Base-by-base conservation (phyloP, 2,329 filamentous ascomycete species). In the Microdochium nivale region DNA sequence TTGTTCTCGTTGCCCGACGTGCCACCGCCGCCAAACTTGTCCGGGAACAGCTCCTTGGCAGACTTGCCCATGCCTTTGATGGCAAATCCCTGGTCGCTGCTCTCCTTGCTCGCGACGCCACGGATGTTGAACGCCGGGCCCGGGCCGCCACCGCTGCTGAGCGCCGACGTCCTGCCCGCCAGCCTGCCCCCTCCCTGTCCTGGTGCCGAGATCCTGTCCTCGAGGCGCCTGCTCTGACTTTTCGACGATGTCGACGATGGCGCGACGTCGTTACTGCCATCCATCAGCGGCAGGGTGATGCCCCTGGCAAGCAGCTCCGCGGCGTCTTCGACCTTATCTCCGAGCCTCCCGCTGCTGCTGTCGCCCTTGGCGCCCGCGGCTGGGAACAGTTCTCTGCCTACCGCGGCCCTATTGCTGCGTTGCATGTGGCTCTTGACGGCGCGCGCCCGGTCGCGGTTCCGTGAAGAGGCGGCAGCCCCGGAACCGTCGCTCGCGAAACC, bases 41-140 rank as follows among this genome's bases (percentile, higher is more conserved):
- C 75, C 0, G 86, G 86, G 59, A 90, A 90, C 21, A 90, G 66
- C 65, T 90, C 87, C 57, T 80, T 84, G 2, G 75, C 78, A 7
- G 61, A 73, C 59, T 68, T 72, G 5, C 67, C 67, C 2, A 74
- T 72, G 2, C 86, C 87, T 62, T 87, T 89, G 64, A 90, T 89
- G 11, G 76, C 72, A 55, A 88, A 78, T 1, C 78, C 81, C 24
- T 70, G 70, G 27, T 73, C 70, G 14, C 68, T 63, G 32, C 70
- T 68, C 51, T 68, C 70, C 54, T 76, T 73, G 49, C 65, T 70
- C 4, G 81, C 77, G 16, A 74, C 60, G 21, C 84, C 85, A 47
- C 80, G 80, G 56, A 88, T 87, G 58, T 67, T 81, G 58, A 87
- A 75, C 1, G 70, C 70, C 44, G 62, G 62, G 33, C n/a, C n/a